A percentile compares a stretch with the other conserved stretches of the same genome.
These are phyloP conservation scores for Lepidium sativum DNA, from an alignment of 345 rosid genomes.

Conservation along the genomic window DNA sequence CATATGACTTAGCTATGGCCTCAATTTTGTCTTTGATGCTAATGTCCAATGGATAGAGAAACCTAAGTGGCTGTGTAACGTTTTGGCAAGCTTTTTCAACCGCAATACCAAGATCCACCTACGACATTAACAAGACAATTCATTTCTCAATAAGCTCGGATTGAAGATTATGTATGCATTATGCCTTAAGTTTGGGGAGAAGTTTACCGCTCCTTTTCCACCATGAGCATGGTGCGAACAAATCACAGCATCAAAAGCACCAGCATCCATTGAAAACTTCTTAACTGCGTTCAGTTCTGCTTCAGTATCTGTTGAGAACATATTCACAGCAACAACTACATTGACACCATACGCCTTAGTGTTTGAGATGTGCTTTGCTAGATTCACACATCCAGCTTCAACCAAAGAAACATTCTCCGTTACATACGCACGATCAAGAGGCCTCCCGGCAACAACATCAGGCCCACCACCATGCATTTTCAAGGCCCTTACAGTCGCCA, in stretches of 20 bases:
- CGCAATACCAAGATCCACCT: slow-evolving; percentile 94
- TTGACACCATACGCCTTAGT: slow-evolving; percentile 84
- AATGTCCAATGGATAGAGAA: slow-evolving; percentile 71
- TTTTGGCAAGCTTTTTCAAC: slow-evolving; percentile 85
- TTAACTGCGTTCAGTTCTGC: slow-evolving; percentile 87
- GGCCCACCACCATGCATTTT: slow-evolving; percentile 99
- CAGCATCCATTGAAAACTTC: slow-evolving; percentile 71
- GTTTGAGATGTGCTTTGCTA: slow-evolving; percentile 84
- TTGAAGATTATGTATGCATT: not conserved
- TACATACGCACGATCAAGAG: slow-evolving; percentile 81
- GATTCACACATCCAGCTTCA: slow-evolving; percentile 92
- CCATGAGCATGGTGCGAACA: slow-evolving; percentile 97
- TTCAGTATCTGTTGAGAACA: slow-evolving; percentile 82
- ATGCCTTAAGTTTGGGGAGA: not conserved
- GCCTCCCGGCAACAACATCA: slow-evolving; percentile 91
- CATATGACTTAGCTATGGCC: slow-evolving; percentile 88
- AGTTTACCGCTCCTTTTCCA: slow-evolving; percentile 89
- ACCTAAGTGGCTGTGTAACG: slow-evolving; percentile 56
- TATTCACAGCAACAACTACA: slow-evolving; percentile 94
- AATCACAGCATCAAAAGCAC: slow-evolving; percentile 88
- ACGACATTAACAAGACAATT: slow-evolving; percentile 8
- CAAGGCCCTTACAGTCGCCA: slow-evolving; percentile 94
- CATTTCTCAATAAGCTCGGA: not conserved
- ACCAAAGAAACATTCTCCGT: slow-evolving; percentile 83
- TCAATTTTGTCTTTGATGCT: slow-evolving; percentile 84